Base-by-base conservation (phyloP, 805 yeast species). In the Suhomyces vadensis region DNA sequence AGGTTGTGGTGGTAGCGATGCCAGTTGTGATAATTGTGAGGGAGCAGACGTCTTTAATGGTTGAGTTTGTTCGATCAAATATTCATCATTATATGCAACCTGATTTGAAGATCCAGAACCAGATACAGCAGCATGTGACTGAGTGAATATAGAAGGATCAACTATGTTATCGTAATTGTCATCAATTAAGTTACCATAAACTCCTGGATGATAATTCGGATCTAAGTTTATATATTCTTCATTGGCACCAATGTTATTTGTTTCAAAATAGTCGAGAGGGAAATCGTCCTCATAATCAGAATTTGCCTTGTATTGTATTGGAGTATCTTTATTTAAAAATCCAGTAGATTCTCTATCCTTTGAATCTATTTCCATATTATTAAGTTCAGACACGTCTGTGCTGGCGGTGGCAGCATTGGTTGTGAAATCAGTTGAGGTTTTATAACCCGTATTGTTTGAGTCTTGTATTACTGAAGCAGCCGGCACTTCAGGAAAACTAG, bases 181-280 rank as follows among this genome's bases (percentile, higher is more conserved):
- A 7, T 57, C 54, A 20, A 41, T 21, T 31, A 45, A 31, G 25
- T 36, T 44, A 9, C 46, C 43, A 37, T 45, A 43, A 5, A 33
- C 47, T 20, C 44, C 37, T 8, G 50, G 44, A 31, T 50, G 58
- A 42, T 45, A 49, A 46, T 43, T 56, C 10, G 57, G 47, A 42
- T 60, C 65, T 40, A 58, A 52, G 13, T 61, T 53, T 27, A 58
- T 56, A 46, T 54, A 60, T 40, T 54, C 65, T 23, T 56, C 64
- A 42, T 44, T 42, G 21, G 42, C 23, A 19, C 50, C 58, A 6
- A 67, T 64, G 47, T 66, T 61, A 21, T 65, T 71, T 3, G 67
- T 64, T 16, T 81, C 80, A 55, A 84, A 75, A 57, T 82, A 83
- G 52, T 84, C 90, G 43, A 85, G 61, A 3, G 91, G 90, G 64